Percentiles rank a stretch among this genome's conserved stretches.
Evolutionary conservation across 2,329 filamentous ascomycete species (phyloP).

Genomic region (Purpureocillium lavendulum): DNA sequence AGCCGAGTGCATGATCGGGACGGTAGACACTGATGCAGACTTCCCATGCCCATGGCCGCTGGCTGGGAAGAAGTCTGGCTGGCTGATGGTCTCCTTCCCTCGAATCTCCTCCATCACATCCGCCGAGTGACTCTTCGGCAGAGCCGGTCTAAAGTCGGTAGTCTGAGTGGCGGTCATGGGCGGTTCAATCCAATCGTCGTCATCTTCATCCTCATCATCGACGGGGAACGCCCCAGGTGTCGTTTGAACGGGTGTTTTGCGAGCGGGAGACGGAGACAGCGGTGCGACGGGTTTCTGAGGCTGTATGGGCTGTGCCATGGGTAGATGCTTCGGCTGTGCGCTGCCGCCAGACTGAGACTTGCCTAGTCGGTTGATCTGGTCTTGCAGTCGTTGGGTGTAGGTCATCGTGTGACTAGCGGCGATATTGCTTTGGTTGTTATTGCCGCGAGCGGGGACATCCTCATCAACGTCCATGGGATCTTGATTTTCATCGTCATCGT

Average conservation of each 20-base stretch:
- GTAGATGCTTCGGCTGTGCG: conserved; percentile 36
- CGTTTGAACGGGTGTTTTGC: conserved; percentile 23
- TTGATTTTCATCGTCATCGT: conserved; percentile 35
- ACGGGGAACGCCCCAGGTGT: conserved; percentile 55
- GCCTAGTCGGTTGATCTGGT: conserved; percentile 74
- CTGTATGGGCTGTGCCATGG: conserved; percentile 25
- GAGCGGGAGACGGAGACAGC: conserved; percentile 17
- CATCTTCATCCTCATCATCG: conserved; percentile 33
- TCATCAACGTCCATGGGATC: conserved; percentile 46
- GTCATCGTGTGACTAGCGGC: conserved; percentile 62
- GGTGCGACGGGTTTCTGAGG: conserved; percentile 21
- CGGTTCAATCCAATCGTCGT: conserved; percentile 58
- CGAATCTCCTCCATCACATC: conserved; percentile 52
- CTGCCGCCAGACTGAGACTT: conserved; percentile 43
- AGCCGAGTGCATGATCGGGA: conserved; percentile 22
- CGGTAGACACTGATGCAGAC: conserved; percentile 52
- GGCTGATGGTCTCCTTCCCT: conserved; percentile 38
- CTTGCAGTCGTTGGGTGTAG: conserved; percentile 87
- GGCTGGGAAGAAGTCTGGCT: conserved; percentile 22
- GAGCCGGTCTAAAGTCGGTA: conserved; percentile 34
- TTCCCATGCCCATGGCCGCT: conserved; percentile 38
- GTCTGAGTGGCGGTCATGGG: conserved; percentile 23
- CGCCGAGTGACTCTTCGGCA: conserved; percentile 53
- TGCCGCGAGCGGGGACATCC: conserved; percentile 19
- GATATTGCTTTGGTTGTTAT: conserved; percentile 36